Evolutionary conservation across 2,329 filamentous ascomycete species (phyloP).

Genomic region (Pestalotiopsis sp.): DNA sequence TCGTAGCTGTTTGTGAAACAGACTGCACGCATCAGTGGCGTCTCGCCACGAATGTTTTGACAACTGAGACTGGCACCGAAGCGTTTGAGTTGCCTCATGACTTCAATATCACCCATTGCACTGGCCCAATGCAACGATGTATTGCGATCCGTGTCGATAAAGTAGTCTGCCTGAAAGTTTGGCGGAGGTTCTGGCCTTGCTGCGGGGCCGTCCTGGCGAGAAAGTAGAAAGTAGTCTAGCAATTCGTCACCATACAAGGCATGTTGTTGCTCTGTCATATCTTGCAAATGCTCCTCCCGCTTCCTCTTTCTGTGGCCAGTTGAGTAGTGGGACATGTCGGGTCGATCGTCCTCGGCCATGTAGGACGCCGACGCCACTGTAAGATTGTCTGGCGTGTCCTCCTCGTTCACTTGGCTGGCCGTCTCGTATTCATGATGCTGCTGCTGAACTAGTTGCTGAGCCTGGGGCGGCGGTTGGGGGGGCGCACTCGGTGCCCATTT

Average conservation of each 20-base stretch:
- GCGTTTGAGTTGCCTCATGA: slow-evolving; percentile 83
- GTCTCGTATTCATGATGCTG: slow-evolving; percentile 64
- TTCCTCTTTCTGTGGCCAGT: slow-evolving; percentile 77
- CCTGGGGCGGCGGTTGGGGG: slow-evolving; percentile 27
- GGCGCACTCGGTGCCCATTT: slow-evolving; percentile 47
- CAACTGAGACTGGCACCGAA: slow-evolving; percentile 77
- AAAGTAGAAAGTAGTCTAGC: slow-evolving; percentile 92
- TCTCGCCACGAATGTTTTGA: slow-evolving; percentile 77
- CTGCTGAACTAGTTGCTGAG: slow-evolving; percentile 10
- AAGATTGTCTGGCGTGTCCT: slow-evolving; percentile 81
- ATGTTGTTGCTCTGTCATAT: slow-evolving; percentile 79
- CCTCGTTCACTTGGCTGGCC: slow-evolving; percentile 67
- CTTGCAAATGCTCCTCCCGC: slow-evolving; percentile 65
- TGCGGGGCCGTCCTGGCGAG: slow-evolving; percentile 76
- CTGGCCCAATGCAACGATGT: slow-evolving; percentile 96
- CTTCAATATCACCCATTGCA: slow-evolving; percentile 93
- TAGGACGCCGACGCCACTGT: slow-evolving; percentile 85
- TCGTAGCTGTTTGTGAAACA: slow-evolving; percentile 98
- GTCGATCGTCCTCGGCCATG: slow-evolving; percentile 80
- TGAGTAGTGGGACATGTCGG: slow-evolving; percentile 67
- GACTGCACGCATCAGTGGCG: slow-evolving; percentile 90
- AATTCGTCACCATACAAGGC: slow-evolving; percentile 90
- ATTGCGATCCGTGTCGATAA: slow-evolving; percentile 92
- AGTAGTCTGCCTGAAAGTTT: slow-evolving; percentile 85
- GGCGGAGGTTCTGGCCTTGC: slow-evolving; percentile 77